Evolutionary conservation across 2,329 filamentous ascomycete species (phyloP).

Genomic region (Aspergillus neoniger): DNA sequence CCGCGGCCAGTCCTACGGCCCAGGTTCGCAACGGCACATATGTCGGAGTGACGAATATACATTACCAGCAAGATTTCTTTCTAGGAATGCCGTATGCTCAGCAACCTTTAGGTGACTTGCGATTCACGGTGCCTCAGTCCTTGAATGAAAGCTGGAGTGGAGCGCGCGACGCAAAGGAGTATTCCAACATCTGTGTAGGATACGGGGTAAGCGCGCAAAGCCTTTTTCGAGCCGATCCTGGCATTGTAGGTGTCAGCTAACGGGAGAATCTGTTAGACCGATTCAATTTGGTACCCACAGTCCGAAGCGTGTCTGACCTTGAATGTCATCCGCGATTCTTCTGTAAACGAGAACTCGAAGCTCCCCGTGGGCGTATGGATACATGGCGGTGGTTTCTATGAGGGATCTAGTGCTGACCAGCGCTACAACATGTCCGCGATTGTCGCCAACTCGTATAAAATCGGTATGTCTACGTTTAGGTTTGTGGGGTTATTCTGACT

Average conservation of each 20-base stretch:
- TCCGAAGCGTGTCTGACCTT: constrained; percentile 63
- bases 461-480: constrained; percentile 31
- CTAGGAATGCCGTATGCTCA: constrained; percentile 61
- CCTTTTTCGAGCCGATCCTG: background rate
- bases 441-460: constrained; percentile 55
- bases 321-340: constrained; percentile 58
- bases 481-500: background rate
- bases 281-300: constrained; percentile 39
- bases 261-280: constrained; percentile 24
- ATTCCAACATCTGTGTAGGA: constrained; percentile 53
- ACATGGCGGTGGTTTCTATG: constrained; percentile 57
- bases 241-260: background rate
- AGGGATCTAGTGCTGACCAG: constrained; percentile 53
- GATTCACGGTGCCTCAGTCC: constrained; percentile 55
- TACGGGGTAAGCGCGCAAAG: constrained; percentile 46
- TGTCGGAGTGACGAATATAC: constrained; percentile 41
- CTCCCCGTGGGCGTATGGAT: constrained; percentile 65
- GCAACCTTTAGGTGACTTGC: constrained; percentile 54
- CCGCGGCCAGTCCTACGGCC: constrained; percentile 34
- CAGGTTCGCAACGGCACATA: constrained; percentile 52
- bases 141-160: constrained; percentile 52
- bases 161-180: constrained; percentile 46
- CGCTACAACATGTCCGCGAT: constrained; percentile 66
- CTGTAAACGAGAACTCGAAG: constrained; percentile 37
- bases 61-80: constrained; percentile 55